Conservation (phyloP, 1,139 yeast species). For the Hansenula lynferdii region DNA sequence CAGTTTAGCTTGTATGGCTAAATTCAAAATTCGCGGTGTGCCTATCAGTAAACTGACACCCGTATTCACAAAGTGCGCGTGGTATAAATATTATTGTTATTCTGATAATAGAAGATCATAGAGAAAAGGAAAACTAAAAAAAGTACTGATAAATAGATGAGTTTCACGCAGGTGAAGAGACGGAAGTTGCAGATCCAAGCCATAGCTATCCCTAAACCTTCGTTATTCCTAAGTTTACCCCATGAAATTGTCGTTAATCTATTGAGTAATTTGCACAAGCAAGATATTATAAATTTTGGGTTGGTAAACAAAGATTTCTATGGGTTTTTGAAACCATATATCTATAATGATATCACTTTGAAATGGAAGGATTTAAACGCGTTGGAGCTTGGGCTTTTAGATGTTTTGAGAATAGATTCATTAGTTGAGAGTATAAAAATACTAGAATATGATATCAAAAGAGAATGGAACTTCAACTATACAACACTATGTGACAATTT, state of each 20-base stretch:
- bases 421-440: constrained; percentile 20
- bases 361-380: constrained; percentile 19
- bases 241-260: constrained; percentile 11
- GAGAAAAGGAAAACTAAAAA: too few relatives aligned
- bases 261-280: constrained; percentile 11
- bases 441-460: constrained; percentile 21
- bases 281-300: constrained; percentile 15
- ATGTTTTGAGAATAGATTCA: constrained; percentile 3
- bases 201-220: too few relatives aligned
- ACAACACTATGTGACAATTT: constrained; percentile 19
- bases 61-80: too few relatives aligned
- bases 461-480: constrained; percentile 29
- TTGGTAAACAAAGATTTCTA: constrained; percentile 6
- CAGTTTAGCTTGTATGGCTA: too few relatives aligned
- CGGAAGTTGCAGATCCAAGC: too few relatives aligned
- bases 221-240: neutral
- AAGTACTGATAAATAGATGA: too few relatives aligned
- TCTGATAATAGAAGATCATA: too few relatives aligned
- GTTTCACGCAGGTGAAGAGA: too few relatives aligned
- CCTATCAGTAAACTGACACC: too few relatives aligned
- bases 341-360: constrained; percentile 19
- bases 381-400: neutral
- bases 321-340: constrained; percentile 18
- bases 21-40: too few relatives aligned
- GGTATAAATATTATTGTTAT: too few relatives aligned